phyloP scores from a whole-genome alignment of 768 basidiomycete species.

The Scleroderma bovista region DNA sequence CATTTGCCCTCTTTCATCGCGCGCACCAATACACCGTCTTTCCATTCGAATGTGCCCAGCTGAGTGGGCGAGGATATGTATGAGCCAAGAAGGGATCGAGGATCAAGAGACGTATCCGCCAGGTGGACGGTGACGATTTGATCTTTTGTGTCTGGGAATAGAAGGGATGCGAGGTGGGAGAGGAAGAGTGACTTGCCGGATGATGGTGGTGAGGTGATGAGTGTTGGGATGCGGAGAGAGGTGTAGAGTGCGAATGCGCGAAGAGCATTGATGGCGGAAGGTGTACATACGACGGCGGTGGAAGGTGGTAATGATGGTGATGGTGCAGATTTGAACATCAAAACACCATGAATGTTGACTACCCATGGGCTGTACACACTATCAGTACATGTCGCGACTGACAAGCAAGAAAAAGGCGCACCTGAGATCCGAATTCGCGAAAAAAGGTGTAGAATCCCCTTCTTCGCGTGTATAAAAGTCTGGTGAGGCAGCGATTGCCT shows the following conservation, averaged over 20 bases:
- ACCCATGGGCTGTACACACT: constrained; percentile 42
- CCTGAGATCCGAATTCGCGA: constrained; percentile 53
- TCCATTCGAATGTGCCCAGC: constrained; percentile 93
- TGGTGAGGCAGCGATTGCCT: constrained; percentile 36
- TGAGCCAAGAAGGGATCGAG: constrained; percentile 87
- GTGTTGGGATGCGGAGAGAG: constrained; percentile 67
- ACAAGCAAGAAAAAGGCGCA: constrained; percentile 21
- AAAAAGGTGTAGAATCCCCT: constrained; percentile 24
- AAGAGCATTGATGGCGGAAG: constrained; percentile 53
- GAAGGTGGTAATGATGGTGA: constrained; percentile 17
- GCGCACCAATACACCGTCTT: constrained; percentile 87
- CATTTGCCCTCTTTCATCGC: constrained; percentile 88
- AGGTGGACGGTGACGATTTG: constrained; percentile 85
- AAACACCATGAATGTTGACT: constrained; percentile 59
- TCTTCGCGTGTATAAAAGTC: constrained; percentile 44
- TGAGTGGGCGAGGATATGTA: constrained; percentile 82
- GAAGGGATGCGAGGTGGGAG: constrained; percentile 61
- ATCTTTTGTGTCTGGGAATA: constrained; percentile 56
- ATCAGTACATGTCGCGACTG: not conserved
- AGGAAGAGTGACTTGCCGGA: constrained; percentile 84
- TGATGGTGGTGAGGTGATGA: constrained; percentile 82
- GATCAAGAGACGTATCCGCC: constrained; percentile 92
- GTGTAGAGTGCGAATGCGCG: constrained; percentile 57
- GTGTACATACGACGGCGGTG: constrained; percentile 58
- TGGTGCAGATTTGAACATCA: constrained; percentile 49